Base-by-base conservation (phyloP, 1,284 basidiomycete species). In the Thelephora terrestris region DNA sequence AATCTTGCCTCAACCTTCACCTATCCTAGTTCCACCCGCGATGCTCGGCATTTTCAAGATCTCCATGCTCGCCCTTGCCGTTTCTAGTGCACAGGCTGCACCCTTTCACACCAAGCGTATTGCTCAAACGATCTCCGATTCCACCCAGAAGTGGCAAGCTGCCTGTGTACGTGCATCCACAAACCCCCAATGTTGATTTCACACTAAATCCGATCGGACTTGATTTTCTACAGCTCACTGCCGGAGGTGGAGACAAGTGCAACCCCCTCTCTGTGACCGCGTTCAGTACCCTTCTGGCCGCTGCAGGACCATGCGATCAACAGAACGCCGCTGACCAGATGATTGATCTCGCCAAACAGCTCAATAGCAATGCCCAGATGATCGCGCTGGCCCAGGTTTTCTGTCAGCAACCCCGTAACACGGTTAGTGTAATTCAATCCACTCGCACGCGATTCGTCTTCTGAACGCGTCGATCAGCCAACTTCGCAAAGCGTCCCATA, bases 251-350 rank as follows among this genome's bases (percentile, higher is more conserved):
- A 17, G 52, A 63, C 17, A 57, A 74, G 54, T 82, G 80, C 63
- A 79, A 77, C 55, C 63, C 71, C 5, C 59, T 77, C 47, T 73
- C 79, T 0, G 66, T 78, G 21, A 67, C 61, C 1, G 71, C 77
- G 0, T 78, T 79, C 55, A 57, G 57, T 7, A 76, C 75, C n/a
- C 68, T 82, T 18, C 69, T 80, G 16, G 74, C 75, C 20, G 73
- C 65, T 4, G 72, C 75, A 0, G 74, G 71, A 18, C 62, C 68
- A 45, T 83, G 80, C 56, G 79, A 74, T 12, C 80, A 83, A 60
- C 80, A 83, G 57, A 60, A 82, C 56, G 67, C 73, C 7, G 79
- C 75, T 7, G 80, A 83, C 57, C 56, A 59, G 16, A 78, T 82
- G 75, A 68, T 83, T 50, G 70, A 75, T 56, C 70, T 82, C 25